Evolutionary conservation across 805 yeast genomes (phyloP).

Genomic region (Hanseniaspora clermontiae): DNA sequence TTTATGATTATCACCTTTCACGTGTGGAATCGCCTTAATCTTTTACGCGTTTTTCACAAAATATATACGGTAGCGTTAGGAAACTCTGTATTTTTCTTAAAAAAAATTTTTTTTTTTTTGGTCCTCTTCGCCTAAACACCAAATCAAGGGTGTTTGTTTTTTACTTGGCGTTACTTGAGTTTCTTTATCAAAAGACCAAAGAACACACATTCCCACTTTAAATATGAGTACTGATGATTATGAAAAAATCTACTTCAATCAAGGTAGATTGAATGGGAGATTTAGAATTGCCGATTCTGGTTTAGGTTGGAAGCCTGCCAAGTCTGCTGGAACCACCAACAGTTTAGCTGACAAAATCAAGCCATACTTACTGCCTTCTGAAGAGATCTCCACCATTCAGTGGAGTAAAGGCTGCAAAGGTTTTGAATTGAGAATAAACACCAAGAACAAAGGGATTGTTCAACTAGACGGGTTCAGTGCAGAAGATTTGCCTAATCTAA

Average conservation of each 20-base stretch:
- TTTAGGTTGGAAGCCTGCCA: conserved; percentile 79
- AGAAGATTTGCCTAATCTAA: conserved; percentile 68
- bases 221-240: conserved; percentile 46
- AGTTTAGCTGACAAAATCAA: conserved; percentile 37
- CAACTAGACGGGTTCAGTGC: conserved; percentile 84
- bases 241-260: conserved; percentile 82
- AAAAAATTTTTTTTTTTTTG: no score
- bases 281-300: conserved; percentile 96
- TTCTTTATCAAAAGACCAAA: neutral
- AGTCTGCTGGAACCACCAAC: conserved; percentile 28
- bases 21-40: no score
- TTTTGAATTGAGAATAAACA: conserved; percentile 75
- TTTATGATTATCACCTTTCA: neutral
- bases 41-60: no score
- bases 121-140: no score
- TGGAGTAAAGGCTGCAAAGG: conserved; percentile 96
- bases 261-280: conserved; percentile 70
- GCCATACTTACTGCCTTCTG: conserved; percentile 82
- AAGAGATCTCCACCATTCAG: conserved; percentile 61
- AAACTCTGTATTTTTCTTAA: no score
- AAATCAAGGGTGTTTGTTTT: neutral
- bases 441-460: conserved; percentile 75
- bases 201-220: neutral
- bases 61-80: no score
- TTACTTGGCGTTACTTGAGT: no score